A percentile compares a stretch with the other conserved stretches of the same genome.
These are phyloP conservation scores for Herpetospermum pedunculosum DNA, from an alignment of 306 rosid genomes.

Conservation along the genomic window DNA sequence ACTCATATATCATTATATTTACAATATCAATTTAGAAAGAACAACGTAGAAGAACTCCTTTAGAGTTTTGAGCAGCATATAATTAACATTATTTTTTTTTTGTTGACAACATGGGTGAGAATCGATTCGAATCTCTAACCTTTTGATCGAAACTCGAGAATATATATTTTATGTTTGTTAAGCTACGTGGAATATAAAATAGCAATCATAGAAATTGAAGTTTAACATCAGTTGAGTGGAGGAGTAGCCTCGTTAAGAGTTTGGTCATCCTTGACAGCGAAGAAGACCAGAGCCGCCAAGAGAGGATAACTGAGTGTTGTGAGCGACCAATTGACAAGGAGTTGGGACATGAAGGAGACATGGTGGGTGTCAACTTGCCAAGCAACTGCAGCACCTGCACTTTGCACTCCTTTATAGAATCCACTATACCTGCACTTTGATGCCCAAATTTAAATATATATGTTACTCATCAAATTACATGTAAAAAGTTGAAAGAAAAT, in stretches of 20 bases:
- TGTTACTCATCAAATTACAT: not conserved
- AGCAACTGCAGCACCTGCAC: conserved; percentile 96
- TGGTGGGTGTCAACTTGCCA: conserved; percentile 69
- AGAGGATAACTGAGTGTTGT: conserved; percentile 61
- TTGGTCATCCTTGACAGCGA: conserved; percentile 60
- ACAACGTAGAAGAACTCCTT: too few species aligned
- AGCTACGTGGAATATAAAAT: too few species aligned
- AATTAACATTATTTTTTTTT: too few species aligned
- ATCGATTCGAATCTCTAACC: too few species aligned
- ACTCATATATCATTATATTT: too few species aligned
- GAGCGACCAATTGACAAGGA: conserved; percentile 57
- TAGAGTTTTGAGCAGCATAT: too few species aligned
- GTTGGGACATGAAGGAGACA: conserved; percentile 41
- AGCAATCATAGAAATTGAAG: not conserved
- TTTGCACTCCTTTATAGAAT: conserved; percentile 82
- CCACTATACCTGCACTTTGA: conserved; percentile 62
- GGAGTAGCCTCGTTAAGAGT: conserved; percentile 20
- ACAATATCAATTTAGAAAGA: too few species aligned
- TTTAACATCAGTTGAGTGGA: conserved; percentile 3
- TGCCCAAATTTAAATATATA: not conserved
- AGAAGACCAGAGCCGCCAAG: conserved; percentile 35
- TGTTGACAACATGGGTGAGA: too few species aligned
- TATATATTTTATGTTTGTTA: too few species aligned
- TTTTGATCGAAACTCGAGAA: too few species aligned
- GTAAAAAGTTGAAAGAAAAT: too few species aligned